Conservation (phyloP, 2,329 filamentous ascomycete genomes). For the Dendryphion nanum region DNA sequence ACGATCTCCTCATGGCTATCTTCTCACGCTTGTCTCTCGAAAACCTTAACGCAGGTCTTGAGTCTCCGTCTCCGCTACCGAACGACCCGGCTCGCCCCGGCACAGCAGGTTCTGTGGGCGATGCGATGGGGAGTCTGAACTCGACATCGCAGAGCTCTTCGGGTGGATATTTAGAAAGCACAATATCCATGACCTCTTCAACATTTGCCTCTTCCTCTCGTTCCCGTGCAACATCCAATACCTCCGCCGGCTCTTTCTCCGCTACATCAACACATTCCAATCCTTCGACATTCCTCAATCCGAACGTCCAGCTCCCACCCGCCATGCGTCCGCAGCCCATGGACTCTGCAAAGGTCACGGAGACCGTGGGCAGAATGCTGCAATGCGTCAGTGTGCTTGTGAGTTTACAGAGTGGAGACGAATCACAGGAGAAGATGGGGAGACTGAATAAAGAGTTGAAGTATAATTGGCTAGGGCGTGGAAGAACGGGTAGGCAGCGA, state of each 20-base stretch:
- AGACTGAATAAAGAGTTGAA: constrained; percentile 84
- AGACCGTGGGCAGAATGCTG: constrained; percentile 92
- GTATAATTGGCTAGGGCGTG: constrained; percentile 92
- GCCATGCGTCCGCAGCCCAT: constrained; percentile 32
- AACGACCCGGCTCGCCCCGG: constrained; percentile 22
- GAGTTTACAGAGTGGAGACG: constrained; percentile 69
- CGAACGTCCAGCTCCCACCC: constrained; percentile 13
- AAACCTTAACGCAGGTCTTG: constrained; percentile 54
- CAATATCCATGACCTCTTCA: constrained; percentile 53
- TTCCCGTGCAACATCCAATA: constrained; percentile 83
- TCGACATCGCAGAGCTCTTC: constrained; percentile 66
- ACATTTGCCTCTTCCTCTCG: constrained; percentile 52
- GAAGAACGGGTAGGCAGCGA: constrained; percentile 82
- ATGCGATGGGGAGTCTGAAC: constrained; percentile 61
- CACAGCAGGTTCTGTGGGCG: constrained; percentile 28
- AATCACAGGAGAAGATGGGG: constrained; percentile 74
- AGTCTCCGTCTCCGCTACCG: constrained; percentile 30
- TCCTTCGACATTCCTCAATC: constrained; percentile 21
- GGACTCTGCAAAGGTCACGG: constrained; percentile 74
- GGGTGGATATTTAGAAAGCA: constrained; percentile 71
- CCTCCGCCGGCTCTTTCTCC: constrained; percentile 54
- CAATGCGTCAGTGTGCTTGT: constrained; percentile 93
- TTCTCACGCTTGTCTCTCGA: constrained; percentile 89
- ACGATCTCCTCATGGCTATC: constrained; percentile 83
- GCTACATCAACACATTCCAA: constrained; percentile 37